A percentile compares a stretch with the other conserved stretches of the same genome.
Evolutionary conservation across 768 basidiomycete genomes (phyloP).

Genomic region (Boletus rufocinnamomeus): DNA sequence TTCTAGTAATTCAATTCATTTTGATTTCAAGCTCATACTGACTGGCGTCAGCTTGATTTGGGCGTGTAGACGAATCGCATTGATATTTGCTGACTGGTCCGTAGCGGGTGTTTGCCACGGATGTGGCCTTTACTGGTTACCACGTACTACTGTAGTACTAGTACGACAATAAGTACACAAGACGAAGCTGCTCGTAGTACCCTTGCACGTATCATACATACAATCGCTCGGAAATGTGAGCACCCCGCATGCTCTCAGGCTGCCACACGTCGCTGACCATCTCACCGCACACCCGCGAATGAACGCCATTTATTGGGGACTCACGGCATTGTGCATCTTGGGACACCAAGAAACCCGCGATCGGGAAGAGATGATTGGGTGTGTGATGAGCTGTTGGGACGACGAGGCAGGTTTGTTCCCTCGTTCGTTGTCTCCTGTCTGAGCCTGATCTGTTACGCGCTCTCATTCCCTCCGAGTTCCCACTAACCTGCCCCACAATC

Average conservation of each 20-base stretch:
- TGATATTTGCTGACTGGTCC: too few species aligned
- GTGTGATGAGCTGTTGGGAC: conserved; percentile 95
- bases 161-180: conserved; percentile 14
- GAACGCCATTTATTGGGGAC: conserved; percentile 97
- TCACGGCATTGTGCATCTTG: conserved; percentile 86
- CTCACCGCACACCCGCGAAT: conserved; percentile 90
- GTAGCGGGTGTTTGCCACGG: too few species aligned
- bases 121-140: too few species aligned
- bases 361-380: conserved; percentile 80
- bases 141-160: too few species aligned
- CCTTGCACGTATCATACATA: conserved; percentile 77
- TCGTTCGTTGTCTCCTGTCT: not conserved
- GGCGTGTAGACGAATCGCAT: too few species aligned
- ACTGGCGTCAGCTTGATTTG: too few species aligned
- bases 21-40: too few species aligned
- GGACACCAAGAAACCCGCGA: conserved; percentile 74
- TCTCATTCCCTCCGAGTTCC: not conserved
- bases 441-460: conserved; percentile 6
- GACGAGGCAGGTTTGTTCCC: conserved; percentile 69
- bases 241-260: not conserved
- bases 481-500: not conserved
- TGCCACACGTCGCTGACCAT: conserved; percentile 41
- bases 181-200: conserved; percentile 43
- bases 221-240: conserved; percentile 69
- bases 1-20: too few species aligned